Percentiles rank a stretch among this genome's conserved stretches.
Conservation (phyloP, 2,329 filamentous ascomycete genomes). For the Trichophyton rubrum region DNA sequence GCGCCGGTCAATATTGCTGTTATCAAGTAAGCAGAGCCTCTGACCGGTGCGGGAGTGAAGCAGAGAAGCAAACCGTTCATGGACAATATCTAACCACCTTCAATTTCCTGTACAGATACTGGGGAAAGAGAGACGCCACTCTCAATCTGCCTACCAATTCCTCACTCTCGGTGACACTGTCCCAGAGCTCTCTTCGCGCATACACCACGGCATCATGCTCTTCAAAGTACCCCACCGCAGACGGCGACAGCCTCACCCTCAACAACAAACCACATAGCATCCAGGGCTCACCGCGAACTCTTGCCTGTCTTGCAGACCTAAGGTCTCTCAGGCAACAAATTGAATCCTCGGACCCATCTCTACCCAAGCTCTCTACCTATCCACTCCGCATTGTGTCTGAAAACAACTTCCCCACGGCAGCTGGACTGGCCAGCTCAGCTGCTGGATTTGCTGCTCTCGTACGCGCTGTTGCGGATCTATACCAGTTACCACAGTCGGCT, state of each 20-base stretch:
- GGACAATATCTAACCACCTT: background rate
- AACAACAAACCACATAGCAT: conserved; percentile 77
- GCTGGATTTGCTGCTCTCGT: conserved; percentile 58
- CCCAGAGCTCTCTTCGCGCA: conserved; percentile 83
- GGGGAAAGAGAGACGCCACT: conserved; percentile 90
- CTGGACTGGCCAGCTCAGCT: conserved; percentile 60
- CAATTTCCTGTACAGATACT: conserved; percentile 48
- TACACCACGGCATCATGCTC: conserved; percentile 93
- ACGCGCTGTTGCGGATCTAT: conserved; percentile 77
- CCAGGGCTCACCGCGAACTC: conserved; percentile 67
- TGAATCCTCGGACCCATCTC: conserved; percentile 56
- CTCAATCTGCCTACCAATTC: conserved; percentile 97
- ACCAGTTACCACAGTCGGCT: conserved; percentile 67
- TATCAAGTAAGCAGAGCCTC: conserved; percentile 58
- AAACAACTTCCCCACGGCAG: conserved; percentile 98
- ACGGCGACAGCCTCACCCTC: conserved; percentile 58
- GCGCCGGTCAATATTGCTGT: conserved; percentile 97
- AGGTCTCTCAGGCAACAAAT: conserved; percentile 62
- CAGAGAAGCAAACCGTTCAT: background rate
- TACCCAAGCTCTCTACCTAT: conserved; percentile 69
- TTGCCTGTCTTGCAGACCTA: conserved; percentile 83
- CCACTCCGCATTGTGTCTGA: conserved; percentile 80
- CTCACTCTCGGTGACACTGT: conserved; percentile 91
- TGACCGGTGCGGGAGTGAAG: background rate
- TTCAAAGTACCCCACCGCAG: conserved; percentile 48